A percentile compares a stretch with the other conserved stretches of the same genome.
These are phyloP conservation scores for Clonostachys byssicola DNA, from an alignment of 2,329 filamentous ascomycete species.

Conservation along the genomic window DNA sequence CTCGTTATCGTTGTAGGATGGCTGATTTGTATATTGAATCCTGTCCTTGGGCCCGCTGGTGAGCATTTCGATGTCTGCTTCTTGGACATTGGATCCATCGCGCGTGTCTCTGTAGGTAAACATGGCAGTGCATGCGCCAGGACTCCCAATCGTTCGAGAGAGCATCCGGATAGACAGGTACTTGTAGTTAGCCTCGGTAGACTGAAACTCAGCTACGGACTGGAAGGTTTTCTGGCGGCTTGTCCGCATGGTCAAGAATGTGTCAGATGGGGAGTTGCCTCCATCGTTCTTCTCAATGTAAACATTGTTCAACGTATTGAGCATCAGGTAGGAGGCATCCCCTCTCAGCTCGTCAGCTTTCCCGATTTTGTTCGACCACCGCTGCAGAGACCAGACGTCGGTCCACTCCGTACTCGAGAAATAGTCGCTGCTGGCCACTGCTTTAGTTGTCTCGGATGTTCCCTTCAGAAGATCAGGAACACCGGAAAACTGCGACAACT, in stretches of 20 bases:
- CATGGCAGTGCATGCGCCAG: constrained; percentile 46
- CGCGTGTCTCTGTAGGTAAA: constrained; percentile 43
- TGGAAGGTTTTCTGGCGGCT: constrained; percentile 36
- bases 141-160: constrained; percentile 39
- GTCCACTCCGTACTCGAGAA: constrained; percentile 29
- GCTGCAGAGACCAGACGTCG: constrained; percentile 28
- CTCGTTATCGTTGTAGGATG: constrained; percentile 38
- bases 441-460: constrained; percentile 15
- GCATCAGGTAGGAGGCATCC: constrained; percentile 25
- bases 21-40: constrained; percentile 59
- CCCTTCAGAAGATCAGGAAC: constrained; percentile 22
- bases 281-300: constrained; percentile 37
- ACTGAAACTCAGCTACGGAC: constrained; percentile 42
- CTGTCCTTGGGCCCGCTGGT: constrained; percentile 36
- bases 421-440: constrained; percentile 28
- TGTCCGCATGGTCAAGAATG: constrained; percentile 44
- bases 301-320: constrained; percentile 36
- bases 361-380: constrained; percentile 34
- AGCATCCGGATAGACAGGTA: constrained; percentile 40
- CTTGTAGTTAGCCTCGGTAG: constrained; percentile 16
- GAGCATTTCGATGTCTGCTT: constrained; percentile 49
- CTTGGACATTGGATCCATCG: constrained; percentile 34
- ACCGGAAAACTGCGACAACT: constrained; percentile 29
- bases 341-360: constrained; percentile 14
- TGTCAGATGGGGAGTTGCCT: constrained; percentile 25